Evolutionary conservation across 371 early-diverging fungal species (phyloP), one percentile per base, ranked within the genome.

Genomic region (Conidiobolus incongruus): DNA sequence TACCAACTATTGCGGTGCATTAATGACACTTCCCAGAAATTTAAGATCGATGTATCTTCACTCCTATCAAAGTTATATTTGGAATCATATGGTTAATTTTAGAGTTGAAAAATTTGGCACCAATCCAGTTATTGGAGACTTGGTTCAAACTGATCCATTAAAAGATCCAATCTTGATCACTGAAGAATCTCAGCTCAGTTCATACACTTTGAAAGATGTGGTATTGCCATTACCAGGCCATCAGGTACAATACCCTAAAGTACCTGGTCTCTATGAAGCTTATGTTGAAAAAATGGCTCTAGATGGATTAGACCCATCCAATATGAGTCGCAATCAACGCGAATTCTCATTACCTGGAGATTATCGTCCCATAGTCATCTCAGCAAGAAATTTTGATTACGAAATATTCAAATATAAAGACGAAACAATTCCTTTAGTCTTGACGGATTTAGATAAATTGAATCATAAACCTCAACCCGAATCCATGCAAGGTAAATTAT

Each of bases 11-110:
- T 55, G 58, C 0, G 71, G 65, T 10, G 89, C 85, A 0, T 56
- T 87, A 30, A 59, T 58, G 24, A 55, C 72, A 63, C 68, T 94
- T 23, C 90, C 93, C 20, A 68, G 86, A 45, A 81, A 83, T 53
- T 64, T 92, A 57, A 53, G 80, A 17, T 58, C 77, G 47, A 79
- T 99, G 74, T 99, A 99, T 59, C 62, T 86, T 21, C 98, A 99
- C 61, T 84, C 95, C 4, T 95, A 92, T 51, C 98, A 99, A 62
- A 89, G 91, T 29, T 83, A 66, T 49, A 62, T 95, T 19, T 99
- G 97, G 91, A 99, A 99, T 61, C 54, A 67, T 17, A 73, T 78
- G 15, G 86, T 81, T 2, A 72, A 82, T 30, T 71, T 77, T 51
- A 68, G 95, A 13, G 55, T 89, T 22, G 56, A 61, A 11, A 47